phyloP scores from a whole-genome alignment of 164 flowering plant species.

The Saururus chinensis region DNA sequence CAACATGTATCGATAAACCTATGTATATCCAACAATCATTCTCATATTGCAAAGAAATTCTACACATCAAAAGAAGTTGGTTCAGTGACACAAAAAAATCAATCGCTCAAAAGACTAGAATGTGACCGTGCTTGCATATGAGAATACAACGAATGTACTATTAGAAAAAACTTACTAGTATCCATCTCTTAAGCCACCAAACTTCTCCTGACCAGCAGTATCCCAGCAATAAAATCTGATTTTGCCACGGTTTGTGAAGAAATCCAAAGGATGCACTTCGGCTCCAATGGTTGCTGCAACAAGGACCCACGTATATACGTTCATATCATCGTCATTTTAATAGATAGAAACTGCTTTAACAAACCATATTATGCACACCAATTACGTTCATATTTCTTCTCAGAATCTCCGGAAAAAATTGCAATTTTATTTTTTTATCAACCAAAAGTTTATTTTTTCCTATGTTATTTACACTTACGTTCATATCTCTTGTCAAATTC shows the following conservation, averaged over 20 bases:
- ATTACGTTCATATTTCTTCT: constrained; percentile 28
- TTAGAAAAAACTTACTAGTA: neutral
- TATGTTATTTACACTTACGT: constrained; percentile 9
- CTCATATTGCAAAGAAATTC: too few relatives aligned
- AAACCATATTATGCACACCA: neutral
- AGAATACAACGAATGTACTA: too few relatives aligned
- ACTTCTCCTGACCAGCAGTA: neutral
- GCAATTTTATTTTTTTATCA: too few relatives aligned
- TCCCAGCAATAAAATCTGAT: neutral
- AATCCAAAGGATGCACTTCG: neutral
- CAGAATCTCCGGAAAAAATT: too few relatives aligned
- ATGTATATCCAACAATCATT: too few relatives aligned
- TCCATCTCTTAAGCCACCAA: neutral
- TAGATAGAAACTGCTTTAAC: neutral
- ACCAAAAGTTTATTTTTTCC: too few relatives aligned
- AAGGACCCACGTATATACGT: neutral
- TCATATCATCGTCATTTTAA: neutral
- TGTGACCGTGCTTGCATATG: too few relatives aligned
- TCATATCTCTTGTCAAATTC: constrained; percentile 30
- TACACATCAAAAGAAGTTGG: too few relatives aligned
- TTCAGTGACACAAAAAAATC: too few relatives aligned
- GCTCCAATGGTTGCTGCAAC: neutral
- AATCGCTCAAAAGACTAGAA: too few relatives aligned
- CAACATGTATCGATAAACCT: too few relatives aligned
- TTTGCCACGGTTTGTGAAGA: neutral